These are phyloP conservation scores for Chaetomium globosum DNA, from an alignment of 2,329 filamentous ascomycete genomes.

Conservation along the genomic window DNA sequence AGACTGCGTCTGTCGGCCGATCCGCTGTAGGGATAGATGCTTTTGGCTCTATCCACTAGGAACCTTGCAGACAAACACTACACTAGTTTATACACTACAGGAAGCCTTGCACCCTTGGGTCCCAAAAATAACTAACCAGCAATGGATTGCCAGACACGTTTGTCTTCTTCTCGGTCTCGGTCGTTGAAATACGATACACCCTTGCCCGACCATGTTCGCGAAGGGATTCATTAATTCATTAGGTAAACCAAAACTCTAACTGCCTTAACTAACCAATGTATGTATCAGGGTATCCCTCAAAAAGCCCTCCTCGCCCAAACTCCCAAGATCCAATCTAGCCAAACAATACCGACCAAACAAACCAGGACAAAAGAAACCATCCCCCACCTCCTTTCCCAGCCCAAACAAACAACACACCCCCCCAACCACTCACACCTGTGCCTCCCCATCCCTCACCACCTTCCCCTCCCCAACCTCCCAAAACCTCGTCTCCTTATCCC, in stretches of 20 bases:
- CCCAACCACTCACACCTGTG: not conserved
- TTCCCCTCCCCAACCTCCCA: conserved; percentile 33
- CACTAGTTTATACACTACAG: not conserved
- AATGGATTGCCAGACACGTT: not conserved
- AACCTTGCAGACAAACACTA: not conserved
- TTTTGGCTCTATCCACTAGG: not conserved
- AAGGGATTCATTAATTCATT: not conserved
- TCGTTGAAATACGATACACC: not conserved
- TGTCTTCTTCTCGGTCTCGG: not conserved
- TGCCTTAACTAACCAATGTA: no score
- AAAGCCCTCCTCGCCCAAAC: not conserved
- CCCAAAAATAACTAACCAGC: not conserved
- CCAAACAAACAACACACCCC: not conserved
- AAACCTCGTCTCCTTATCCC: conserved; percentile 35
- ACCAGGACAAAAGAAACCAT: not conserved
- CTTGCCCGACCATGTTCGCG: not conserved
- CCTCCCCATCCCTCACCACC: conserved; percentile 16
- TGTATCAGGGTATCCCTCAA: not conserved
- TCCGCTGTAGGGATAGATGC: not conserved
- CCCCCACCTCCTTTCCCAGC: not conserved
- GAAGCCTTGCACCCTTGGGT: not conserved
- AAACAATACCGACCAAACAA: not conserved
- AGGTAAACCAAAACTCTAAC: not conserved
- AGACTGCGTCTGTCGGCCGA: not conserved
- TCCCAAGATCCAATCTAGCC: not conserved